Evolutionary conservation across 164 flowering plant species (phyloP), one percentile per base, ranked within the genome.

Genomic region (Berberis vulgaris): DNA sequence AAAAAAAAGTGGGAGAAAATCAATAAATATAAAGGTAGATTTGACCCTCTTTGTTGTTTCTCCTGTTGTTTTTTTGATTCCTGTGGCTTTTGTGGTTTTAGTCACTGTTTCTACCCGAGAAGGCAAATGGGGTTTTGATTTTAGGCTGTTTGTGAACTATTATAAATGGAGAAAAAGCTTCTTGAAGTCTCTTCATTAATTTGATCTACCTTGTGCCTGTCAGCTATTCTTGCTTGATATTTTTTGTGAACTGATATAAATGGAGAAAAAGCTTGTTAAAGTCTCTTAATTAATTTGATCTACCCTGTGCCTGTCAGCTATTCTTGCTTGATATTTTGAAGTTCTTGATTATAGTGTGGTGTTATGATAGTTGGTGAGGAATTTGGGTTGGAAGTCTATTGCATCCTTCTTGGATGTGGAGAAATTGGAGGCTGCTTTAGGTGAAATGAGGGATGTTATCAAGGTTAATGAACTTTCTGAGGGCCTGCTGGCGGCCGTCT

Each of bases 381-480:
- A 4, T 68, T 61, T 64, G 41, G 45, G 65, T 54, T 47, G 59
- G 63, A 62, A 13, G 67, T 46, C 2, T 60, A 57, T 66, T 47
- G 45, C 57, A 63, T 68, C 73, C 64, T 56, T 73, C 11, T 60
- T 76, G 78, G 79, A 85, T 82, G 87, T 72, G 79, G 83, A 74
- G 72, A 71, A 67, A 62, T 64, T 52, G 65, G 80, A 63, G 80
- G 80, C 69, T 66, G 44, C 66, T 76, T 65, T 80, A 71, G 86
- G 59, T 78, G 91, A 84, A 72, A 86, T 86, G 91, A 86, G 92
- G 87, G 81, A 86, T 86, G 92, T 74, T 86, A 81, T 74, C 82
- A 41, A 77, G 63, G 70, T 79, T 84, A 76, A 80, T 86, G 84
- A 86, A 81, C 75, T 61, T 83, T 76, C 73, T 83, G 76, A 76